phyloP scores from a whole-genome alignment of 2,329 filamentous ascomycete species.

The Pestalotiopsis sp. region DNA sequence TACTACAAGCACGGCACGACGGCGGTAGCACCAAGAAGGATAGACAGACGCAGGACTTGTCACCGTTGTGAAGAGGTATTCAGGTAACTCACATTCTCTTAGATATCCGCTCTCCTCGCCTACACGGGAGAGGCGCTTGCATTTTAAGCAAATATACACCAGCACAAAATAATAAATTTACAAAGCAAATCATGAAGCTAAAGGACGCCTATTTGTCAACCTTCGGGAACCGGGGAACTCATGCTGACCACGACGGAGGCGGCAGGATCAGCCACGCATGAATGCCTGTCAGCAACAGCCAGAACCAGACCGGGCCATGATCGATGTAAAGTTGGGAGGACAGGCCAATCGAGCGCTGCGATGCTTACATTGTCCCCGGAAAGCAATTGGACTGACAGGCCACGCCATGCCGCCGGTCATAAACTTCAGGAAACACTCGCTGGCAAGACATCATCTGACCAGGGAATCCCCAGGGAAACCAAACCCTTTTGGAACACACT shows the following conservation, averaged over 20 bases:
- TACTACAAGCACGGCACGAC: neutral
- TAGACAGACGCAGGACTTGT: neutral
- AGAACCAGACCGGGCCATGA: neutral
- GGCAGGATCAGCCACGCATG: neutral
- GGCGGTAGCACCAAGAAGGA: neutral
- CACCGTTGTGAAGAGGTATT: neutral
- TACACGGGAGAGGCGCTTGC: conserved; percentile 4
- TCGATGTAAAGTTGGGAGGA: neutral
- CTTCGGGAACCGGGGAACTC: neutral
- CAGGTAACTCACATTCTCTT: conserved; percentile 7
- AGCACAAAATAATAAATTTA: neutral
- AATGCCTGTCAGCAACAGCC: neutral
- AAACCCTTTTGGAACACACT: neutral
- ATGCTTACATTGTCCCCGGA: neutral
- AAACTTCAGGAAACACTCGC: neutral
- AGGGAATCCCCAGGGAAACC: neutral
- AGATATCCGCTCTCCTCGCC: conserved; percentile 6
- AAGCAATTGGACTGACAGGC: neutral
- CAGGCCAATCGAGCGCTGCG: neutral
- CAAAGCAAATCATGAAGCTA: neutral
- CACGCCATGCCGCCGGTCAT: neutral
- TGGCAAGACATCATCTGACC: conserved; percentile 5
- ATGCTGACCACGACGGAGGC: neutral
- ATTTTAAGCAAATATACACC: neutral
- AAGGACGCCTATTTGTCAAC: neutral